Conservation (phyloP, 345 rosid genomes). For the Diplotaxis tenuifolia region DNA sequence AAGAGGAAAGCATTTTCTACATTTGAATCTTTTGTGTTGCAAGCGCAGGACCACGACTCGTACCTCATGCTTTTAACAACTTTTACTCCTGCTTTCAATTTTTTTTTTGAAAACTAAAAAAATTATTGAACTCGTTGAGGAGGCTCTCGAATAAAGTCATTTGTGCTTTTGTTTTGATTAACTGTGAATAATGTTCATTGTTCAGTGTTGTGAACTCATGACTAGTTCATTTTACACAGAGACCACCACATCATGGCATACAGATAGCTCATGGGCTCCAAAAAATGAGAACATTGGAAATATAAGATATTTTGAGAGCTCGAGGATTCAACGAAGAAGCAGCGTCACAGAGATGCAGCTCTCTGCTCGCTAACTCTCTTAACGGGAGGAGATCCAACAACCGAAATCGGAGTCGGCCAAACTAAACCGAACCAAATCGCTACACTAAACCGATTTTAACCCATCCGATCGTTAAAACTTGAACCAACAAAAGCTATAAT, state of each 20-base stretch:
- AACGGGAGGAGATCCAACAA: too few species aligned
- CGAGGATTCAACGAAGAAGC: neutral
- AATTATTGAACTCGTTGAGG: slow-evolving; percentile 9
- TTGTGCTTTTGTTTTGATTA: neutral
- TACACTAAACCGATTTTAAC: too few species aligned
- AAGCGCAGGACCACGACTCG: slow-evolving; percentile 16
- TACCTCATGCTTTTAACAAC: slow-evolving; percentile 14
- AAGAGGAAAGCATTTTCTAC: slow-evolving; percentile 5
- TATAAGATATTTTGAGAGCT: neutral
- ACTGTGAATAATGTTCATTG: neutral
- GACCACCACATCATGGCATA: too few species aligned
- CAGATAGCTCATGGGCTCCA: too few species aligned
- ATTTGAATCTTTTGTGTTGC: slow-evolving; percentile 16
- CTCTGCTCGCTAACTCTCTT: too few species aligned
- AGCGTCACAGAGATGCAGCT: too few species aligned
- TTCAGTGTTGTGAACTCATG: neutral
- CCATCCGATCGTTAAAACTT: too few species aligned
- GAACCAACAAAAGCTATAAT: too few species aligned
- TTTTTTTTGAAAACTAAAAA: slow-evolving; percentile 21
- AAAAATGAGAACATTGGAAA: too few species aligned
- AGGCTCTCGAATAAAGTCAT: slow-evolving; percentile 5
- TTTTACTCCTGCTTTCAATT: slow-evolving; percentile 20
- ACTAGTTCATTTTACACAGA: neutral
- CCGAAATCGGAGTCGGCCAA: too few species aligned
- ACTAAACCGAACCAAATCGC: too few species aligned